Percentiles rank a stretch among this genome's conserved stretches.
These are phyloP conservation scores for Porcisia deanei DNA, from an alignment of 208 protist species.

Conservation along the genomic window DNA sequence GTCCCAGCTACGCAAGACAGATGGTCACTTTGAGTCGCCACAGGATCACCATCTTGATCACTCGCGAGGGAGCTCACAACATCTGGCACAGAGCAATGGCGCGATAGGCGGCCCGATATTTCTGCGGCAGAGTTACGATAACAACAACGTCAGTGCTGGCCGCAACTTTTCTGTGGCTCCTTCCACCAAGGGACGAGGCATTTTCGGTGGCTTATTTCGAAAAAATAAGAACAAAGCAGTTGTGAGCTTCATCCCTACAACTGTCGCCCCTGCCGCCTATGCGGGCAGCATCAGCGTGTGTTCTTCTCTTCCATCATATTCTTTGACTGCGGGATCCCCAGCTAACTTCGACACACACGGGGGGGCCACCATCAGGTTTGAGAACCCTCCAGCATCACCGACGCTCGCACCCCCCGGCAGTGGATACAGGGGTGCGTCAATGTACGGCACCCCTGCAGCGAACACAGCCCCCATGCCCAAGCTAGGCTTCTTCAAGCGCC, in stretches of 20 bases:
- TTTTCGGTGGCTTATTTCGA: slow-evolving; percentile 35
- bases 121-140: slow-evolving; percentile 1
- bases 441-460: slow-evolving; percentile 3
- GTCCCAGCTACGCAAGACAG: neutral
- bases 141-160: neutral
- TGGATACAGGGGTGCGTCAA: neutral
- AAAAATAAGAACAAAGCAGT: slow-evolving; percentile 23
- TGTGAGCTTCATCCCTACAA: neutral
- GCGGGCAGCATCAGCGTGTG: neutral
- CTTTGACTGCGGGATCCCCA: neutral
- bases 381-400: neutral
- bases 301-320: neutral
- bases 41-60: slow-evolving; percentile 1
- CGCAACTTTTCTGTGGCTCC: neutral
- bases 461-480: slow-evolving; percentile 2
- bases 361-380: neutral
- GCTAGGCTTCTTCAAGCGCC: slow-evolving; percentile 18
- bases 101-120: neutral
- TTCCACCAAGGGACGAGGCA: slow-evolving; percentile 15
- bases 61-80: neutral
- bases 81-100: neutral
- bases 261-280: neutral
- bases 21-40: neutral
- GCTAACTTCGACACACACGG: neutral
- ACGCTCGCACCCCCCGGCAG: neutral